Evolutionary conservation across 768 basidiomycete genomes (phyloP).

Genomic region (Lentinula sp.): DNA sequence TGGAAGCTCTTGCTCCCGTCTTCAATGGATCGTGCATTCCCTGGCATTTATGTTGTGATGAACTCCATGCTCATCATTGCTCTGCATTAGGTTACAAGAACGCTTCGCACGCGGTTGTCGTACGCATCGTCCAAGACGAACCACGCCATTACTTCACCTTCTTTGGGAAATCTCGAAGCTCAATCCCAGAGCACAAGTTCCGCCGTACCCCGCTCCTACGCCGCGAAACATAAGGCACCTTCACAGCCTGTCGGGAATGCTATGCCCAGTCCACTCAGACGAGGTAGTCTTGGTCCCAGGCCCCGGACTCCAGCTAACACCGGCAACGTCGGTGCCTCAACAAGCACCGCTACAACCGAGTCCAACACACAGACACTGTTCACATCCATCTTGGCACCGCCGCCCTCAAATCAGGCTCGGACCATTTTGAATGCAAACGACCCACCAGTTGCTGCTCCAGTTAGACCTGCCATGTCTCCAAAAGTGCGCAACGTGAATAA

Average conservation of each 20-base stretch:
- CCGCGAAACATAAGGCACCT: conserved; percentile 19
- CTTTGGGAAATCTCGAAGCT: conserved; percentile 67
- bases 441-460: conserved; percentile 56
- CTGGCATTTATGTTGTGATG: conserved; percentile 9
- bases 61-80: conserved; percentile 30
- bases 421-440: conserved; percentile 74
- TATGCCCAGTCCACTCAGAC: conserved; percentile 23
- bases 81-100: conserved; percentile 66
- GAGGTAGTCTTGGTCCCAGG: conserved; percentile 34
- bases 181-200: conserved; percentile 32
- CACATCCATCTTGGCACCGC: conserved; percentile 68
- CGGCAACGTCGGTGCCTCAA: conserved; percentile 13
- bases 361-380: conserved; percentile 58
- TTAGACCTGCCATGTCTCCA: conserved; percentile 39
- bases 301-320: conserved; percentile 32
- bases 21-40: neutral
- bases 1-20: neutral
- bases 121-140: conserved; percentile 83
- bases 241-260: conserved; percentile 33
- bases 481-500: conserved; percentile 25
- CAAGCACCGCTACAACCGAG: conserved; percentile 19
- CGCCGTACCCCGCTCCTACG: conserved; percentile 13
- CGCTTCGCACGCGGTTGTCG: conserved; percentile 71
- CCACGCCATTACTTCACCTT: conserved; percentile 61
- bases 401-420: conserved; percentile 69